Conservation (phyloP, 108 stramenopile genomes). For the Epipyxis sp. region DNA sequence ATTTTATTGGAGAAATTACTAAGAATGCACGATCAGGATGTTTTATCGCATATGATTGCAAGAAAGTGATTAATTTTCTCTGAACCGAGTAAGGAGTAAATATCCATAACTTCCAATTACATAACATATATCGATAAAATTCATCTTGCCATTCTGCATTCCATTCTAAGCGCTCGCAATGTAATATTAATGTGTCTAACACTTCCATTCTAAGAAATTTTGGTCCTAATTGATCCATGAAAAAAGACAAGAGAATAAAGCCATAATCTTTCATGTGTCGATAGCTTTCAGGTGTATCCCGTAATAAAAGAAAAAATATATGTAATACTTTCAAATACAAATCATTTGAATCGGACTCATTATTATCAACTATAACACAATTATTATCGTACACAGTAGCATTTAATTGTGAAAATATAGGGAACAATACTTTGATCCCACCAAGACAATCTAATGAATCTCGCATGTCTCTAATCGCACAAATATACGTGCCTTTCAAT, state of each 20-base stretch:
- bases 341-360: too few relatives aligned
- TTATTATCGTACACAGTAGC: too few relatives aligned
- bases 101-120: slow-evolving; percentile 5
- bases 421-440: slow-evolving; percentile 43
- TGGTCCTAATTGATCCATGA: slow-evolving; percentile 3
- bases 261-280: slow-evolving; percentile 5
- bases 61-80: not conserved
- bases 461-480: slow-evolving; percentile 39
- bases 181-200: not conserved
- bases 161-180: not conserved
- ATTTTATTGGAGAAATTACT: not conserved
- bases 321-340: too few relatives aligned
- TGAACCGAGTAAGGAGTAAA: not conserved
- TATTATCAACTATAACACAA: too few relatives aligned
- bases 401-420: slow-evolving; percentile 48
- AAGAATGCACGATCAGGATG: not conserved
- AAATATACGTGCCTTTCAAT: slow-evolving; percentile 43
- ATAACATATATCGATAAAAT: not conserved
- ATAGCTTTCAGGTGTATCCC: not conserved
- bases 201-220: not conserved
- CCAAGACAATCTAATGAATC: slow-evolving; percentile 43
- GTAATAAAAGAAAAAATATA: too few relatives aligned
- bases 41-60: not conserved
- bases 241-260: not conserved
- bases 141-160: not conserved